phyloP scores from a whole-genome alignment of 805 yeast genomes.

The Metschnikowia borealis region DNA sequence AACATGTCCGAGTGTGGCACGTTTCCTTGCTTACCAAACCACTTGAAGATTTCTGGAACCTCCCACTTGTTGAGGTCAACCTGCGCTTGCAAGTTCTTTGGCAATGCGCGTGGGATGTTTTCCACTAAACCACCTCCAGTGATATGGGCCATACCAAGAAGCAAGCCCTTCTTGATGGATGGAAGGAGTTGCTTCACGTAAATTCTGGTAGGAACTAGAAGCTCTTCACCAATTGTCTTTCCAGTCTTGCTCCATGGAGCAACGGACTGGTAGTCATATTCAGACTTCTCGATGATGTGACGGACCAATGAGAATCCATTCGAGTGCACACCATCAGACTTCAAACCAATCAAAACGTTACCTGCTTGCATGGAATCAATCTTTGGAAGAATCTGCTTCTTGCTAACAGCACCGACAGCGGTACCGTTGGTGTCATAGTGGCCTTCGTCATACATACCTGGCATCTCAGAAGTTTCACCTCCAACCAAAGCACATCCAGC shows the following conservation, averaged over 20 bases:
- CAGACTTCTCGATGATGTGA: conserved; percentile 77
- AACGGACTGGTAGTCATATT: conserved; percentile 61
- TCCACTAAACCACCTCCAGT: conserved; percentile 99
- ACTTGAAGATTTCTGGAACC: conserved; percentile 84
- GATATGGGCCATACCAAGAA: conserved; percentile 91
- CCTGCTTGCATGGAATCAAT: conserved; percentile 66
- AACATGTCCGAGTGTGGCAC: conserved; percentile 81
- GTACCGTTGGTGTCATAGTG: conserved; percentile 99
- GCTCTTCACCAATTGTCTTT: conserved; percentile 77
- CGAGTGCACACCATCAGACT: conserved; percentile 92
- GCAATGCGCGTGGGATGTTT: conserved; percentile 93
- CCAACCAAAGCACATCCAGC: conserved; percentile 98
- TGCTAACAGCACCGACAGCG: conserved; percentile 93
- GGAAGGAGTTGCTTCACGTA: conserved; percentile 89
- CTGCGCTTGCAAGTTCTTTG: conserved; percentile 70
- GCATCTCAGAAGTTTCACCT: conserved; percentile 99
- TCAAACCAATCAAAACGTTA: conserved; percentile 79
- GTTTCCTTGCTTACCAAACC: conserved; percentile 90
- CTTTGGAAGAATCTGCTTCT: conserved; percentile 70
- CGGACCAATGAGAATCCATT: conserved; percentile 95
- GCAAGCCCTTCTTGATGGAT: conserved; percentile 58
- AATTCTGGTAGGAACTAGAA: conserved; percentile 86
- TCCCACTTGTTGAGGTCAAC: conserved; percentile 80
- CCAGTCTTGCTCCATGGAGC: conserved; percentile 80
- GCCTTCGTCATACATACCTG: conserved; percentile 93